A percentile compares a stretch with the other conserved stretches of the same genome.
phyloP scores from a whole-genome alignment of 2,329 filamentous ascomycete species.

The Leptodontidium sp. region DNA sequence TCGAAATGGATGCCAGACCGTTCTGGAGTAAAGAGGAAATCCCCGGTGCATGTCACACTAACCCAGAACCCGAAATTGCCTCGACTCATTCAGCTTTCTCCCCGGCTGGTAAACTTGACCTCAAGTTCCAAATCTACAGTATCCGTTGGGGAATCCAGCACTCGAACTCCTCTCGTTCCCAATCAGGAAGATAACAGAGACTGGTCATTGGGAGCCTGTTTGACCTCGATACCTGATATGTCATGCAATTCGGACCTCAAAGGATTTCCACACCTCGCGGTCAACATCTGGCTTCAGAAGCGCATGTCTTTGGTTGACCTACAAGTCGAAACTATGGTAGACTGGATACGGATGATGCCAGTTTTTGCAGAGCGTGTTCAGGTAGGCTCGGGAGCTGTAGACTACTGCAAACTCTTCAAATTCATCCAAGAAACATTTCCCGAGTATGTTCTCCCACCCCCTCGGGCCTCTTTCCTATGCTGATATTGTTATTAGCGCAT shows the following conservation, averaged over 20 bases:
- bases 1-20: too few species aligned
- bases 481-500: too few species aligned
- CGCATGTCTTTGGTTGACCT: neutral
- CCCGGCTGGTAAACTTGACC: too few species aligned
- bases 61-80: too few species aligned
- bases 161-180: neutral
- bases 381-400: neutral
- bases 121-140: neutral
- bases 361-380: neutral
- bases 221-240: neutral
- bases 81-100: too few species aligned
- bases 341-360: neutral
- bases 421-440: neutral
- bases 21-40: too few species aligned
- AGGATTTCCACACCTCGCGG: neutral
- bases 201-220: neutral
- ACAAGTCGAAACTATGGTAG: neutral
- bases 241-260: neutral
- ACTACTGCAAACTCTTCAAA: neutral
- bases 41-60: too few species aligned
- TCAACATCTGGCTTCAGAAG: neutral
- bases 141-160: neutral
- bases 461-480: too few species aligned
- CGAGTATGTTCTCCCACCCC: neutral
- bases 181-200: neutral